Evolutionary conservation across 306 rosid genomes (phyloP).

Genomic region (Acacia confusa): DNA sequence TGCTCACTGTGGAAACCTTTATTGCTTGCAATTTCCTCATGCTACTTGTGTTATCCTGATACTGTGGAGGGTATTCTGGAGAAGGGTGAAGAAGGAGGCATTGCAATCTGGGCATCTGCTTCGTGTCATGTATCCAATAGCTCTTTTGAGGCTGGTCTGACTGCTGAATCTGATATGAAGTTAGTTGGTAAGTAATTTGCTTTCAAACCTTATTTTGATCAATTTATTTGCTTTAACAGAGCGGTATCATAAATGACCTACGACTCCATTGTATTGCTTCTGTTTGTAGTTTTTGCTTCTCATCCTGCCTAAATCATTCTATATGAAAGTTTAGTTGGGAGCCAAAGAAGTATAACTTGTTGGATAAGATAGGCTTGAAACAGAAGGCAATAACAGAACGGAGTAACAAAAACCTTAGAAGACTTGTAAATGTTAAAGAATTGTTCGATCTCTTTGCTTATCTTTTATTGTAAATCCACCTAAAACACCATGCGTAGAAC

Average conservation of each 20-base stretch:
- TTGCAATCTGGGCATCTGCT: conserved; percentile 70
- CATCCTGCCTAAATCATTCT: conserved; percentile 5
- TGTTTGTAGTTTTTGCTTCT: neutral
- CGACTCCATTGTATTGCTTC: conserved; percentile 18
- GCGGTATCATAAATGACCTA: neutral
- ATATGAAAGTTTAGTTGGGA: neutral
- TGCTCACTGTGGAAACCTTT: conserved; percentile 79
- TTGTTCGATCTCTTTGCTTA: neutral
- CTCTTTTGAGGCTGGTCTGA: conserved; percentile 60
- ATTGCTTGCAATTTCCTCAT: conserved; percentile 75
- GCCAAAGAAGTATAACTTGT: neutral
- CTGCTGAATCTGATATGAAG: conserved; percentile 68
- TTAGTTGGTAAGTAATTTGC: conserved; percentile 55
- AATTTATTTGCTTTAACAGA: conserved; percentile 23
- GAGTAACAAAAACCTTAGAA: neutral
- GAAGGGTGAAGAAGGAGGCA: conserved; percentile 59
- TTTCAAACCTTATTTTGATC: conserved; percentile 27
- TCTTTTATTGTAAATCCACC: neutral
- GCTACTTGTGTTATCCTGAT: conserved; percentile 84
- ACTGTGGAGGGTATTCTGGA: conserved; percentile 66
- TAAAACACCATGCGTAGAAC: neutral
- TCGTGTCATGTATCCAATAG: conserved; percentile 51
- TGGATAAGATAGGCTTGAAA: neutral
- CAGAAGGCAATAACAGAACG: neutral
- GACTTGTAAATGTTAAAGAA: neutral